Percentiles rank a stretch among this genome's conserved stretches.
phyloP scores from a whole-genome alignment of 257 asterid genomes.

The Solanum tarapatanum region DNA sequence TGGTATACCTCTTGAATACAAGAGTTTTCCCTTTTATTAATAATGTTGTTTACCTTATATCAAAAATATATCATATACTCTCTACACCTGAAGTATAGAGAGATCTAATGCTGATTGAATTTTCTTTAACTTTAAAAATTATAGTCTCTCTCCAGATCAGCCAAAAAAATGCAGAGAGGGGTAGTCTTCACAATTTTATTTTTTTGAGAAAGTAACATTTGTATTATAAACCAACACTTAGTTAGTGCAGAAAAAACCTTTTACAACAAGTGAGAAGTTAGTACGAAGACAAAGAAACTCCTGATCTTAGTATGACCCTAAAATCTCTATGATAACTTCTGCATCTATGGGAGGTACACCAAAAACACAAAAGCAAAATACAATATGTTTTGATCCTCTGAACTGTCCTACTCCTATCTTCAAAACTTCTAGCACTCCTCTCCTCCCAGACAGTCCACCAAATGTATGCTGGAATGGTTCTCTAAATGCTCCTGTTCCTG shows the following conservation, averaged over 20 bases:
- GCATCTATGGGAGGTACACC: background rate
- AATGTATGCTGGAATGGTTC: background rate
- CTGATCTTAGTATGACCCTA: background rate
- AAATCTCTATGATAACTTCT: background rate
- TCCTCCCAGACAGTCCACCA: background rate
- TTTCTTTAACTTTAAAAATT: background rate
- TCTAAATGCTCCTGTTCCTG: background rate
- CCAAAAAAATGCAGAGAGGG: background rate
- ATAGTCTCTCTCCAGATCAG: background rate
- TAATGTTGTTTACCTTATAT: background rate
- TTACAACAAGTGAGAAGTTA: background rate
- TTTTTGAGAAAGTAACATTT: background rate
- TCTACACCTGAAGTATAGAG: background rate
- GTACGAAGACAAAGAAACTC: background rate
- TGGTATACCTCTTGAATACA: background rate
- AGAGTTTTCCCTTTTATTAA: background rate
- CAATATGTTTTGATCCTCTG: background rate
- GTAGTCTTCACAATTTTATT: background rate
- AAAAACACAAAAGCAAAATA: background rate
- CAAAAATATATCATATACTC: background rate
- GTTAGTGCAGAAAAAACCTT: background rate
- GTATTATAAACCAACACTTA: background rate
- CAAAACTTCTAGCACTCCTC: background rate
- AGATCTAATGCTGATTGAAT: background rate
- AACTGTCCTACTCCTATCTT: background rate